phyloP scores from a whole-genome alignment of 306 rosid genomes.

The Chamaecrista fasciculata region DNA sequence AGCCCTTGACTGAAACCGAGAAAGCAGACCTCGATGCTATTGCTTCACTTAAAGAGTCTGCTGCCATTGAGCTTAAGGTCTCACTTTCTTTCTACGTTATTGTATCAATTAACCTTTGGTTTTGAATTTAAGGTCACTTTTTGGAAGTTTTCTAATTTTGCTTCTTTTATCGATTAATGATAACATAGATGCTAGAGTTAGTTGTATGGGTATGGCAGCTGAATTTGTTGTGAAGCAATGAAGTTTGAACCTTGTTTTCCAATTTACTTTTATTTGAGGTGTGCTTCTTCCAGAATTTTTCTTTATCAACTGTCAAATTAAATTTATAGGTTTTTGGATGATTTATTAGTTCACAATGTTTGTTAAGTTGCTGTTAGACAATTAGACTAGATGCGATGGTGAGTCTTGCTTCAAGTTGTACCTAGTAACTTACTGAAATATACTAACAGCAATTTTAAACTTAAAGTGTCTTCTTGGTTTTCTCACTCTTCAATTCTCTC shows the following conservation, averaged over 20 bases:
- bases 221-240: background rate
- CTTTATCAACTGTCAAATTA: background rate
- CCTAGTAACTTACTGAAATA: background rate
- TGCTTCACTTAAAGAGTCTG: slow-evolving; percentile 70
- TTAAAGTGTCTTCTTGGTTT: slow-evolving; percentile 15
- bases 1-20: slow-evolving; percentile 69
- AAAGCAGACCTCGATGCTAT: slow-evolving; percentile 94
- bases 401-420: slow-evolving; percentile 5
- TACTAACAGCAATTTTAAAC: background rate
- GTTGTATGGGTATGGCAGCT: background rate
- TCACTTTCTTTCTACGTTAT: background rate
- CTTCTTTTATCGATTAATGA: background rate
- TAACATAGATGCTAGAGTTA: background rate
- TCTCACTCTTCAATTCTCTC: slow-evolving; percentile 10
- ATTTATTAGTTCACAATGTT: background rate
- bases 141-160: background rate
- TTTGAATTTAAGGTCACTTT: background rate
- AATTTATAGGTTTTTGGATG: background rate
- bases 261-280: background rate
- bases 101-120: background rate
- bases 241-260: background rate
- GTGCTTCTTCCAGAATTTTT: background rate
- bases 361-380: too few species aligned
- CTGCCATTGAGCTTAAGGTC: slow-evolving; percentile 82
- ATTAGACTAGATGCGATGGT: too few species aligned